Conservation (phyloP, 179 eudicot genomes). For the Amaranthus tricolor region DNA sequence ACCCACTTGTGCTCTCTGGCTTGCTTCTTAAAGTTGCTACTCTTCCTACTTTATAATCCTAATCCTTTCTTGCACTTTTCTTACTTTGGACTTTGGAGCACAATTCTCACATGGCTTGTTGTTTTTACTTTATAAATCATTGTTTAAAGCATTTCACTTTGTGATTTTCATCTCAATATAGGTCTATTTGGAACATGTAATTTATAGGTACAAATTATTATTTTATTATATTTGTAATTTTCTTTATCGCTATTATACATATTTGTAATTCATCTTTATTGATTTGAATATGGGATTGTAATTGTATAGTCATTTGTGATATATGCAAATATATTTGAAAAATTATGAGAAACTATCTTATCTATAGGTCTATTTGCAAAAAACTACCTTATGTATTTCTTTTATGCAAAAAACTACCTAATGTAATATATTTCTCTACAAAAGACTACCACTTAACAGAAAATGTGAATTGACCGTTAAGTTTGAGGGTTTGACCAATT, state of each 20-base stretch:
- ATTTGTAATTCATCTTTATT: not conserved
- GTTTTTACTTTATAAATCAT: not conserved
- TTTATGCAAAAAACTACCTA: too few relatives aligned
- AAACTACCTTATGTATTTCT: too few relatives aligned
- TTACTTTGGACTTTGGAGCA: not conserved
- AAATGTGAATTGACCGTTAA: too few relatives aligned
- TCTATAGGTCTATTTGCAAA: too few relatives aligned
- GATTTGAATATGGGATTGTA: not conserved
- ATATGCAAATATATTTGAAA: not conserved
- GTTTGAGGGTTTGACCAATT: too few relatives aligned
- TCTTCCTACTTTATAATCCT: slow-evolving; percentile 4
- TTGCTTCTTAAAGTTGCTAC: slow-evolving; percentile 54
- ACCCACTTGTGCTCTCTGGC: slow-evolving; percentile 53
- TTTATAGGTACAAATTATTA: too few relatives aligned
- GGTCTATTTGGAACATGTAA: not conserved
- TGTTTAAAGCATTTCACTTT: not conserved
- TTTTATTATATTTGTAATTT: too few relatives aligned
- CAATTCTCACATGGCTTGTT: slow-evolving; percentile 15
- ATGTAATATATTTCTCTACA: too few relatives aligned
- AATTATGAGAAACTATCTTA: too few relatives aligned
- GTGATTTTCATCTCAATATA: not conserved
- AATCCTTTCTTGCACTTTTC: not conserved
- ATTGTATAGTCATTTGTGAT: not conserved
- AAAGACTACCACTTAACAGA: too few relatives aligned
- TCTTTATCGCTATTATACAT: not conserved